Evolutionary conservation across 2,329 filamentous ascomycete genomes (phyloP), one percentile per base, ranked within the genome.

Genomic region (Phaeosphaeria sp.): DNA sequence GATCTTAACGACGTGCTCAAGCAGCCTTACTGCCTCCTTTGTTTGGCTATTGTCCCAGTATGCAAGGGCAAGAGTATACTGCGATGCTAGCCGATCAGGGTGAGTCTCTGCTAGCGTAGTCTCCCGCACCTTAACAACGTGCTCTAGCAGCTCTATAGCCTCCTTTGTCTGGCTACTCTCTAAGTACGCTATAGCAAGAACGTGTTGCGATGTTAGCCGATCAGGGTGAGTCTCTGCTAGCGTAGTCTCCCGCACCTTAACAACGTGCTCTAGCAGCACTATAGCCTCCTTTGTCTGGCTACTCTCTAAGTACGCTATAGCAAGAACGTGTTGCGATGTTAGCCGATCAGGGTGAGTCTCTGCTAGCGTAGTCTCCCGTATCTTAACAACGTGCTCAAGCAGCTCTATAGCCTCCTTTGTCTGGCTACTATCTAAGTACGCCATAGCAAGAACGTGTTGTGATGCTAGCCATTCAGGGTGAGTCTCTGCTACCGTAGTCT

Each of bases 241-340:
- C 44, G 41, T 56, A 49, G 33, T 49, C 39, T 55, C 23, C 4
- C 18, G n/a, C 3, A 56, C 18, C 47, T 55, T 52, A 25, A 64
- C 52, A 3, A 56, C 52, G 17, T 62, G 56, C 54, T 62, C 56
- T 18, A 62, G 56, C 39, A 62, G 39, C 22, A 6, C 43, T 44
- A 61, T 18, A 23, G 53, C 53, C 46, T 63, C 33, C 20, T 54
- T 50, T 15, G 20, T 27, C 17, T 58, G 49, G 25, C 43, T 36
- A 11, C 56, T 54, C 9, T 20, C 54, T 3, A 20, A 11, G 33
- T 59, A 62, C 10, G 53, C 46, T 11, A 2, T 22, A 49, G 52
- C 57, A 54, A 65, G 60, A 41, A 0, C 44, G 48, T 63, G 55
- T 52, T 59, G 53, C 27, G 55, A 65, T 55, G 42, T 30, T 25